These are phyloP conservation scores for Miamiensis avidus DNA, from an alignment of 169 alveolate species.

Conservation along the genomic window DNA sequence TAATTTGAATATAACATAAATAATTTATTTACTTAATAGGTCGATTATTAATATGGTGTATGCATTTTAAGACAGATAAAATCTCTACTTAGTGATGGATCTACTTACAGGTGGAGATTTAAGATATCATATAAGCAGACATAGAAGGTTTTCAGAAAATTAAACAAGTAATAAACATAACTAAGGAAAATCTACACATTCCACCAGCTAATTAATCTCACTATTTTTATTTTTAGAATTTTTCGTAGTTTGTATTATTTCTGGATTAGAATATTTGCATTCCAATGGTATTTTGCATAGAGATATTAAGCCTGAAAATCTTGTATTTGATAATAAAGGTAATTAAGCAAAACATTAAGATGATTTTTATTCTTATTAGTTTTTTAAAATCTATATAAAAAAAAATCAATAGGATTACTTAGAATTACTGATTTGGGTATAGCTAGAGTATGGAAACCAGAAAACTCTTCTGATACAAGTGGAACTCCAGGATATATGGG, in stretches of 20 bases:
- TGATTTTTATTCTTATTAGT: constrained; percentile 39
- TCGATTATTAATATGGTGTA: constrained; percentile 73
- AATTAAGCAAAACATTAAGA: constrained; percentile 16
- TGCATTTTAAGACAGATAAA: constrained; percentile 74
- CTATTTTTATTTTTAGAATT: constrained; percentile 40
- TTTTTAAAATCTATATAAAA: constrained; percentile 39
- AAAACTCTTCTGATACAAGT: constrained; percentile 68
- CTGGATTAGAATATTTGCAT: constrained; percentile 73
- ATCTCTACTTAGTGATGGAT: constrained; percentile 71
- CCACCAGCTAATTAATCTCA: background rate
- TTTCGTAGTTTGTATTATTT: constrained; percentile 69
- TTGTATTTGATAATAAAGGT: constrained; percentile 73
- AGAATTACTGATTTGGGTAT: constrained; percentile 77
- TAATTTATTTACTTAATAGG: constrained; percentile 38
- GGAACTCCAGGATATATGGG: constrained; percentile 89
- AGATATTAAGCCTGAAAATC: constrained; percentile 79
- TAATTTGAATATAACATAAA: background rate
- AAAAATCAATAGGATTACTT: constrained; percentile 51
- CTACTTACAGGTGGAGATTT: constrained; percentile 77
- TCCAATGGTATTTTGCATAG: constrained; percentile 67
- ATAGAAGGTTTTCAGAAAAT: constrained; percentile 65
- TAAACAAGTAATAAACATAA: constrained; percentile 44
- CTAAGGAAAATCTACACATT: background rate
- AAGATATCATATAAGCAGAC: constrained; percentile 60
- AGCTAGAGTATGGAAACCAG: constrained; percentile 76